Base-by-base conservation (phyloP, 228 moss, liverwort and hornwort genomes). In the Sphagnum fallax region DNA sequence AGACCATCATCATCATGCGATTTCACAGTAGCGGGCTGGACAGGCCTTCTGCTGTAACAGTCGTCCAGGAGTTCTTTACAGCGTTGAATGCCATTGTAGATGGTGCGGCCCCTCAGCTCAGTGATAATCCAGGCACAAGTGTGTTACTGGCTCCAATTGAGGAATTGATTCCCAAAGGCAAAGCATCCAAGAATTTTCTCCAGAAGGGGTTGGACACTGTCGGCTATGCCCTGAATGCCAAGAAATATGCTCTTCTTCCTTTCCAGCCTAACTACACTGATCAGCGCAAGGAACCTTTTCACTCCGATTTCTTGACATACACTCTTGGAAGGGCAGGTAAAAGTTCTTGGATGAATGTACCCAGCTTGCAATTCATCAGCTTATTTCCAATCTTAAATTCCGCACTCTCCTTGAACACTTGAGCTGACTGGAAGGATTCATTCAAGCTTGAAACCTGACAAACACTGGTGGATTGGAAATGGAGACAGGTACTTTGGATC, bases 131-230 rank as follows among this genome's bases (percentile, higher is more conserved):
- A 4, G 89, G 85, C 5, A 89, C 82, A 66, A 75, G 79, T 10
- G 64, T 73, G 10, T 49, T 86, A 16, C 72, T 94, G 66, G 90
- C 94, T 0, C 15, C 80, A 0, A 63, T 98, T 3, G 98, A 98
- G 68, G 94, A 98, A 0, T 60, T 90, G 0, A 71, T 90, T 12
- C 97, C 97, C 9, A 92, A 92, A 70, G 87, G 90, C 0, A 92
- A 88, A 73, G 64, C 82, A 0, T 78, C 80, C 58, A 94, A 92
- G 72, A 76, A 75, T 1, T 75, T 94, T 6, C 78, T 98, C 52
- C 95, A 96, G 76, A 98, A 92, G 73, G 98, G 88, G 5, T 66
- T 89, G 6, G 91, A 93, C 73, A 94, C 91, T 0, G 84, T 98
- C 6, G 82, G 85, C 4, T 93, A 98, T 50, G 92, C 92, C 7